Conservation (phyloP, 768 basidiomycete species). For the Epithele typhae region DNA sequence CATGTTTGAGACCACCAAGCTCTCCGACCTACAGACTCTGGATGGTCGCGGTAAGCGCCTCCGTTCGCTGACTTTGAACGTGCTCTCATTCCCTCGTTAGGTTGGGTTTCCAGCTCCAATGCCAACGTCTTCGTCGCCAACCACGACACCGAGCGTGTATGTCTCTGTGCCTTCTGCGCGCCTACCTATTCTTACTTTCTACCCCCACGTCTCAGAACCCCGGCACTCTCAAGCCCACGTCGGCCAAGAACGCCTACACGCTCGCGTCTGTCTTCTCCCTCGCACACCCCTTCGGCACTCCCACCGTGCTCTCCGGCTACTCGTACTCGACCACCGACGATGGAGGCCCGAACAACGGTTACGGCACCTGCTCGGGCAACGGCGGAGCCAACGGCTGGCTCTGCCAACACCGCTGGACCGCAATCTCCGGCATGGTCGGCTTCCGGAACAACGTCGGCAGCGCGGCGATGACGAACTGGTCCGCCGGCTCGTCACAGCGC, state of each 20-base stretch:
- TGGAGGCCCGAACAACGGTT: slow-evolving; percentile 59
- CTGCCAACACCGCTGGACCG: slow-evolving; percentile 60
- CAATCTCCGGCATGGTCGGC: slow-evolving; percentile 55
- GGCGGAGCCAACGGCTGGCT: slow-evolving; percentile 58
- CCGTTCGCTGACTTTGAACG: background rate
- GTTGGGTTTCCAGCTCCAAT: slow-evolving; percentile 48
- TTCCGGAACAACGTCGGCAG: slow-evolving; percentile 57
- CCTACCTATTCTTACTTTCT: background rate
- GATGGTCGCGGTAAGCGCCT: slow-evolving; percentile 40
- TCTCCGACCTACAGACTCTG: slow-evolving; percentile 48
- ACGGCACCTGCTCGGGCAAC: slow-evolving; percentile 46
- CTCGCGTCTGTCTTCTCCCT: slow-evolving; percentile 60
- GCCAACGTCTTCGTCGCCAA: slow-evolving; percentile 69
- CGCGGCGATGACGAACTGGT: slow-evolving; percentile 50
- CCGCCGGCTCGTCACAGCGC: slow-evolving; percentile 50
- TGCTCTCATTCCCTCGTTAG: slow-evolving; percentile 25
- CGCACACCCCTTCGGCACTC: slow-evolving; percentile 64
- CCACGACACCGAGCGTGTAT: slow-evolving; percentile 62
- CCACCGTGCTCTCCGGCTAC: slow-evolving; percentile 60
- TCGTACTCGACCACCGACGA: slow-evolving; percentile 41
- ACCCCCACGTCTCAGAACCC: slow-evolving; percentile 36
- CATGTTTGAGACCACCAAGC: slow-evolving; percentile 46
- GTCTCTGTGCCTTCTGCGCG: slow-evolving; percentile 3
- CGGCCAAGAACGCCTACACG: slow-evolving; percentile 61
- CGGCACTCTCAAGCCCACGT: slow-evolving; percentile 51